Evolutionary conservation across 2,329 filamentous ascomycete species (phyloP).

Genomic region (Cordyceps tenuipes): DNA sequence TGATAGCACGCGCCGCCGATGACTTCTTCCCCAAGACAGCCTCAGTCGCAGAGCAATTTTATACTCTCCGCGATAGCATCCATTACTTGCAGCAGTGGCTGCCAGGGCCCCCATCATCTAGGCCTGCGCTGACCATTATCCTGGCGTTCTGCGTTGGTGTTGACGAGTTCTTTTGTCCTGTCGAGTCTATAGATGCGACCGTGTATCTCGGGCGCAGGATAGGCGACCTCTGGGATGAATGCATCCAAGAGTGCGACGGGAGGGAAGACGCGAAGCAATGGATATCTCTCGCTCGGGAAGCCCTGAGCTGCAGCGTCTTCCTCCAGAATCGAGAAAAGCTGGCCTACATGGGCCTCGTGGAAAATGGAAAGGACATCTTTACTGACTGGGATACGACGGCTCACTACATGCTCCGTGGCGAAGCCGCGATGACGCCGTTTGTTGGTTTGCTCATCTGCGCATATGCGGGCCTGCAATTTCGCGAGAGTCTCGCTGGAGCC

Average conservation of each 20-base stretch:
- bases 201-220: neutral
- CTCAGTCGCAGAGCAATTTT: neutral
- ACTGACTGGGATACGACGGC: neutral
- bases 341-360: neutral
- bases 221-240: neutral
- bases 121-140: neutral
- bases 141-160: neutral
- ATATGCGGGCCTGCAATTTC: neutral
- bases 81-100: neutral
- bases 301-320: neutral
- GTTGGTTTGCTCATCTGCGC: neutral
- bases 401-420: neutral
- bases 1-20: neutral
- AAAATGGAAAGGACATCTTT: neutral
- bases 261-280: neutral
- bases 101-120: neutral
- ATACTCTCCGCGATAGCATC: neutral
- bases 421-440: neutral
- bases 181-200: neutral
- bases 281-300: neutral
- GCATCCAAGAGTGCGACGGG: neutral
- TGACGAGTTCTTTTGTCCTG: neutral
- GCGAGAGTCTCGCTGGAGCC: neutral
- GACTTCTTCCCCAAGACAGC: neutral
- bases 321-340: neutral